Base-by-base conservation (phyloP, 2,329 filamentous ascomycete species). In the Elsinoe fawcettii region DNA sequence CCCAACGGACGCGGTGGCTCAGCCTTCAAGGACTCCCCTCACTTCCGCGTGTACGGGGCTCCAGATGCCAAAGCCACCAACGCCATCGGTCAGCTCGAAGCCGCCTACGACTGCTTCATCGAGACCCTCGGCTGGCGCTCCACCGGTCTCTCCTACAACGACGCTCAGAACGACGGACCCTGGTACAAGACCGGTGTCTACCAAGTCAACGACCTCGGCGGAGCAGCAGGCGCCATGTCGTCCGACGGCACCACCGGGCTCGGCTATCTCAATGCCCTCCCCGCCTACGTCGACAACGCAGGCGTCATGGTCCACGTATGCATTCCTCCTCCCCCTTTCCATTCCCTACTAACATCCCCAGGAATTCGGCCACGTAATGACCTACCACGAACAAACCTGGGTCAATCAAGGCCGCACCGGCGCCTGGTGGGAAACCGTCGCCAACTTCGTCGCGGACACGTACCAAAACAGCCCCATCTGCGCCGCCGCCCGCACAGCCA, bases 391-490 rank as follows among this genome's bases (percentile, higher is more conserved):
- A 59, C 61, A 63, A 46, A 64, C 62, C 16, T 66, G 65, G 65
- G 62, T 79, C 1, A 65, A 76, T 54, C 76, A 79, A 59, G 64
- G 61, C 1, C 67, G 69, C 2, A 79, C 76, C 0, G 75, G 76
- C 0, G 74, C 76, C 3, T 79, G 77, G 77, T 78, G 75, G 76
- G 77, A 79, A 66, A 74, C 76, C 1, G 66, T 79, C 0, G 77
- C 77, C 44, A 76, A 80, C 60, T 79, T 73, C 66, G 69, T 79
- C 3, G 75, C 76, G 3, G 77, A 80, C 58, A 75, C 73, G 0
- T 79, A 76, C 65, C 69, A 73, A 57, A 78, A 75, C 0, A 76
- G 74, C 0, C 65, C 72, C 0, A 65, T 74, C 3, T 80, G 77
- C 60, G 72, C 70, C 2, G 62, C 62, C 0, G 70, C 75, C 0